Evolutionary conservation across 495 filamentous ascomycete genomes (phyloP), one percentile per base, ranked within the genome.

Genomic region (Aspergillus olivimuriae): DNA sequence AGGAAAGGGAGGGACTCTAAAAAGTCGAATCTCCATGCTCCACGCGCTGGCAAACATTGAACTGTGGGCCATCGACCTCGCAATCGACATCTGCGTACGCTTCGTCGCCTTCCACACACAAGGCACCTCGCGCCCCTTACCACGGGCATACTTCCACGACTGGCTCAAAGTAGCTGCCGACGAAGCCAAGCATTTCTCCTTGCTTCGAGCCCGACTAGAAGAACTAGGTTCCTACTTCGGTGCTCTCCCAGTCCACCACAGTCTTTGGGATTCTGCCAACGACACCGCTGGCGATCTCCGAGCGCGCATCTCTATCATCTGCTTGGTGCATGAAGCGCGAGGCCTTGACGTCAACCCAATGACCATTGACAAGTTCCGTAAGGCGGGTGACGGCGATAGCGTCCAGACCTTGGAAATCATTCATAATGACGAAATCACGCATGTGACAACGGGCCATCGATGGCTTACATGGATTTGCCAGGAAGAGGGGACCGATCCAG

Each of bases 111-210:
- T 76, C 43, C 68, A 64, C 12, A 72, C 53, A 6, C 41, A 58
- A 17, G 47, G 56, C 19, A 35, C 12, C 17, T 49, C 57, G 2
- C 58, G 57, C 12, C 48, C 60, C 16, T 42, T 76, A 21, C 73
- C 73, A 0, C 67, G 73, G 1, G 63, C 73, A 4, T 76, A 70
- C 46, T 76, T 72, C 50, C 68, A 74, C 39, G 73, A 76, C 46
- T 76, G 73, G 73, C 48, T 76, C 16, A 76, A 76, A 44, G 73
- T 76, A 1, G 73, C 73, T 3, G 72, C 60, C 23, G 73, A 76
- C 30, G 73, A 76, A 45, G 72, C 73, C 4, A 76, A 76, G 28
- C 73, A 76, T 40, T 76, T 76, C 34, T 75, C 73, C 1, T 51
- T 76, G 1, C 65, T 76, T 1, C 70, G 73, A 9, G 57, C 72